phyloP scores from a whole-genome alignment of 177 flowering plant species.

The Telopea speciosissima region DNA sequence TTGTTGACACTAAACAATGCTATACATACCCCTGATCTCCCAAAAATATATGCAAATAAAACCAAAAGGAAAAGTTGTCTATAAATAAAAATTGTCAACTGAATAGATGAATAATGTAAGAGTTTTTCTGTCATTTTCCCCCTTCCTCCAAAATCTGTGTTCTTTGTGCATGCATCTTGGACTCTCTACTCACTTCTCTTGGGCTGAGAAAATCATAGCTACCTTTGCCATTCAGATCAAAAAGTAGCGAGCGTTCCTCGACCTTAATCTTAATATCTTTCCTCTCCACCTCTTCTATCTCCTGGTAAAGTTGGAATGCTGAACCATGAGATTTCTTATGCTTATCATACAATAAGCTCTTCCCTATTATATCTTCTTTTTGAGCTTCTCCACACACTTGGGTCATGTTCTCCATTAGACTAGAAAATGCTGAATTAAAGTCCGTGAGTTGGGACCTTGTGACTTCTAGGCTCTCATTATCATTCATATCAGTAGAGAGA shows the following conservation, averaged over 20 bases:
- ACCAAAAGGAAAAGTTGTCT: too few species aligned
- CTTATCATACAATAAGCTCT: constrained; percentile 9
- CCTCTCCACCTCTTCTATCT: constrained; percentile 14
- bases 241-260: constrained; percentile 28
- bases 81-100: too few species aligned
- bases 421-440: constrained; percentile 55
- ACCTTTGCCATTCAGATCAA: constrained; percentile 56
- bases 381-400: constrained; percentile 19
- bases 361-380: constrained; percentile 14
- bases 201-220: constrained; percentile 30
- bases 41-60: too few species aligned
- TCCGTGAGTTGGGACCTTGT: constrained; percentile 40
- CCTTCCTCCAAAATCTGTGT: constrained; percentile 1
- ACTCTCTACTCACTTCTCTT: constrained; percentile 23
- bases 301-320: constrained; percentile 21
- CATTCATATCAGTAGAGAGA: constrained; percentile 34
- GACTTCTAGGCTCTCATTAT: constrained; percentile 28
- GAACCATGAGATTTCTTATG: constrained; percentile 16
- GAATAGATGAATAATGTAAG: too few species aligned
- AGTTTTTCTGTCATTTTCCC: too few species aligned
- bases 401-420: constrained; percentile 37
- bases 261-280: constrained; percentile 27
- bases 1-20: too few species aligned
- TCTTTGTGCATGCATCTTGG: constrained; percentile 16
- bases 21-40: too few species aligned